Evolutionary conservation across 2,329 filamentous ascomycete species (phyloP), one percentile per base, ranked within the genome.

Genomic region (Fusarium dimerum): DNA sequence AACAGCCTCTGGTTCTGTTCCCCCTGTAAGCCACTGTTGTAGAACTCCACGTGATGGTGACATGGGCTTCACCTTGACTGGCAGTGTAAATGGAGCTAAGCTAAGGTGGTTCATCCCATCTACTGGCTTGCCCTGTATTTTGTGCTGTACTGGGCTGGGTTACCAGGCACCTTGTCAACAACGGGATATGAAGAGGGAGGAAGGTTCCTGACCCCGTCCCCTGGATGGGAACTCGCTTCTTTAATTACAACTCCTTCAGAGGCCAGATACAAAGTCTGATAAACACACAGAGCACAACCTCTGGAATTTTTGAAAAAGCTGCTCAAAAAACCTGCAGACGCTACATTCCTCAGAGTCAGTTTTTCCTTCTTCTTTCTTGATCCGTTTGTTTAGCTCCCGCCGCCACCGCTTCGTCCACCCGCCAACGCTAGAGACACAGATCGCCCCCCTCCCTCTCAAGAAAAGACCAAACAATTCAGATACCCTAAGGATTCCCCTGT

Each of bases 331-430:
- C 20, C 20, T 26, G 20, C 20, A 26, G 20, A 26, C 20, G 20
- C 20, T 26, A 26, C 20, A 26, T 26, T 26, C 20, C 20, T 4
- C 20, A 26, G 20, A 26, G 20, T 26, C 20, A 26, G 20, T 26
- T 26, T 26, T 26, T 26, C 7, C 20, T 26, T 26, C 20, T 26
- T 26, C 7, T 16, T 10, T 40, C 16, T 40, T 20, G n/a, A n/a
- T 16, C n/a, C 17, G 9, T 20, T 20, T 20, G 39, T 40, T 48
- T 61, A 61, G 57, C 40, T 60, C 58, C 57, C 57, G 57, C 57
- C 50, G 57, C 57, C 51, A 50, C 60, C 57, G 32, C 57, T 44
- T 47, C 51, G 62, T 65, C 62, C 59, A 64, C 62, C 62, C 51
- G 60, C 59, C 62, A 65, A 65, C 62, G 59, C 62, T 65, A 62